A percentile compares a stretch with the other conserved stretches of the same genome.
phyloP scores from a whole-genome alignment of 2,329 filamentous ascomycete species.

The Xylariales sp. region DNA sequence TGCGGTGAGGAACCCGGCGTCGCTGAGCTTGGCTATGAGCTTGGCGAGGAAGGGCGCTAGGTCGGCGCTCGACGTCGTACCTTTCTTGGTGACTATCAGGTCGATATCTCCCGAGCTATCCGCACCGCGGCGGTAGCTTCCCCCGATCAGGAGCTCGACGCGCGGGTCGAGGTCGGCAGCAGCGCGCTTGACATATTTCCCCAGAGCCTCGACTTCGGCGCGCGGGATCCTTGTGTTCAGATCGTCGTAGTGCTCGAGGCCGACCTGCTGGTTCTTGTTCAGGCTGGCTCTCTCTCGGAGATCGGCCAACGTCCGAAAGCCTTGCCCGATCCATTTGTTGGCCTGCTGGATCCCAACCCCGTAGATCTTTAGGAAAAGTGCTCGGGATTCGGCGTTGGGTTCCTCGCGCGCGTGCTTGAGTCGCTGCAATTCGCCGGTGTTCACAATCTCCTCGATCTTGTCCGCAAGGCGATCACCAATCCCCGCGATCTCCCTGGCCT shows the following conservation, averaged over 20 bases:
- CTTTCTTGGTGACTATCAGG: constrained; percentile 70
- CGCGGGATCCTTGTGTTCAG: constrained; percentile 76
- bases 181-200: constrained; percentile 54
- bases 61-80: constrained; percentile 46
- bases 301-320: constrained; percentile 71
- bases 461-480: constrained; percentile 70
- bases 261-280: constrained; percentile 66
- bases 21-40: constrained; percentile 60
- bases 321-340: constrained; percentile 70
- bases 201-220: constrained; percentile 68
- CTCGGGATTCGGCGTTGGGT: constrained; percentile 59
- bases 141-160: constrained; percentile 71
- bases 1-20: constrained; percentile 62
- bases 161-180: constrained; percentile 56
- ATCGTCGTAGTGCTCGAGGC: constrained; percentile 75
- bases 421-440: constrained; percentile 65
- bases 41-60: constrained; percentile 58
- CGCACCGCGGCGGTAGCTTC: constrained; percentile 80
- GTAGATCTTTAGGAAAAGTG: constrained; percentile 73
- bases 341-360: constrained; percentile 70
- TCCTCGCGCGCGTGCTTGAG: constrained; percentile 69
- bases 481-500: constrained; percentile 63
- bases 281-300: constrained; percentile 58
- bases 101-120: constrained; percentile 77
- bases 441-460: constrained; percentile 87